Evolutionary conservation across 495 filamentous ascomycete species (phyloP).

Genomic region (Xylaria palmicola): DNA sequence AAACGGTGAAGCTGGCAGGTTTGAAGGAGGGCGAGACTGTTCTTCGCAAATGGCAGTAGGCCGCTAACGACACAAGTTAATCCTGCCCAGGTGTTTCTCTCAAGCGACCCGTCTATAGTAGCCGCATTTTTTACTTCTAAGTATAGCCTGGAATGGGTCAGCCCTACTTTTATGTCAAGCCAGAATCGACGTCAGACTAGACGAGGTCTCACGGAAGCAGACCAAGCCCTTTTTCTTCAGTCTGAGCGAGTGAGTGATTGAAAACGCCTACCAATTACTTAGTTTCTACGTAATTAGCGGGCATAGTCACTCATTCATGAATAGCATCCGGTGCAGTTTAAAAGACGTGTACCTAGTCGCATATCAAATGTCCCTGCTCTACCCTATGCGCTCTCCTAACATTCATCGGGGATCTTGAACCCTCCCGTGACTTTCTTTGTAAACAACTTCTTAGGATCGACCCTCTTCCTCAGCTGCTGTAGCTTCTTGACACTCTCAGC

Average conservation of each 20-base stretch:
- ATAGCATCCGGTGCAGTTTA: neutral
- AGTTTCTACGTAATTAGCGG: neutral
- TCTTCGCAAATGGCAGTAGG: slow-evolving; percentile 24
- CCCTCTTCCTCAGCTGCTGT: slow-evolving; percentile 1
- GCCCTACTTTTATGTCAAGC: neutral
- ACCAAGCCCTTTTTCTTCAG: neutral
- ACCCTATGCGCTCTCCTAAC: neutral
- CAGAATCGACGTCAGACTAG: neutral
- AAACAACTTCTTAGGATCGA: slow-evolving; percentile 22
- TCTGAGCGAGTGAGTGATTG: neutral
- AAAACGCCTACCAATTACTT: neutral
- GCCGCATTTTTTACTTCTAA: neutral
- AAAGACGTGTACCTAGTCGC: neutral
- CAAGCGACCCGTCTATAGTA: neutral
- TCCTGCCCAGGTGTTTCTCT: neutral
- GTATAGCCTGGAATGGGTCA: neutral
- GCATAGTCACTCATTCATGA: neutral
- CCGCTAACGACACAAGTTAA: neutral
- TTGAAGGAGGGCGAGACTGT: slow-evolving; percentile 27
- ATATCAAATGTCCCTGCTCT: too few relatives aligned
- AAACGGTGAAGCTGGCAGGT: slow-evolving; percentile 24
- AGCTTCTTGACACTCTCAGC: slow-evolving; percentile 14
- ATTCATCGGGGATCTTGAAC: slow-evolving; percentile 22
- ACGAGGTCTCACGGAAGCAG: neutral
- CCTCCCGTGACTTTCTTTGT: slow-evolving; percentile 23